Percentiles rank a stretch among this genome's conserved stretches.
Conservation (phyloP, 163 green algal species). For the Volvox carteri region DNA sequence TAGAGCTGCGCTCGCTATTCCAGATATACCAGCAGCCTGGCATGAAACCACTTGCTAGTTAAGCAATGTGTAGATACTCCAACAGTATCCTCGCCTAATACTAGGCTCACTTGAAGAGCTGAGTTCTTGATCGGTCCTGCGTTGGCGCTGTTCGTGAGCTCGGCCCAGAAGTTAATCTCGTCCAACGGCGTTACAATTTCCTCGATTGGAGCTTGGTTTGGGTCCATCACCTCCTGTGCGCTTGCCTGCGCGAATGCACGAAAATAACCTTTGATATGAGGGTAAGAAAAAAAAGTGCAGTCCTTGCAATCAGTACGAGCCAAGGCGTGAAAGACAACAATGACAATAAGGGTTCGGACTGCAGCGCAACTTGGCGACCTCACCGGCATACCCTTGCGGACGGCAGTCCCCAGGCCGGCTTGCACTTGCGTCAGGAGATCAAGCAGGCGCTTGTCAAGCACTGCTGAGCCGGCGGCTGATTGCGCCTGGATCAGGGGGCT, state of each 20-base stretch:
- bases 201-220: conserved; percentile 61
- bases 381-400: conserved; percentile 59
- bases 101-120: conserved; percentile 28
- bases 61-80: no score
- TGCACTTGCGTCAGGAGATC: conserved; percentile 76
- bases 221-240: conserved; percentile 61
- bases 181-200: conserved; percentile 75
- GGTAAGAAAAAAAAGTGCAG: no score
- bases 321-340: no score
- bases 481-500: conserved; percentile 64
- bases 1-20: no score
- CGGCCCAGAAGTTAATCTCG: conserved; percentile 73
- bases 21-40: no score
- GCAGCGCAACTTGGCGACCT: not conserved
- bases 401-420: conserved; percentile 68
- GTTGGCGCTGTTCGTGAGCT: conserved; percentile 58
- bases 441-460: conserved; percentile 59
- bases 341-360: no score
- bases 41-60: no score
- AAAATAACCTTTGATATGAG: no score
- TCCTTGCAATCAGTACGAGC: no score
- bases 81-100: no score
- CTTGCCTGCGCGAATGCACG: conserved; percentile 8
- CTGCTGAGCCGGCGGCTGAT: not conserved
- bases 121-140: conserved; percentile 40